Evolutionary conservation across 1,284 basidiomycete species (phyloP).

Genomic region (Trametes versicolor): DNA sequence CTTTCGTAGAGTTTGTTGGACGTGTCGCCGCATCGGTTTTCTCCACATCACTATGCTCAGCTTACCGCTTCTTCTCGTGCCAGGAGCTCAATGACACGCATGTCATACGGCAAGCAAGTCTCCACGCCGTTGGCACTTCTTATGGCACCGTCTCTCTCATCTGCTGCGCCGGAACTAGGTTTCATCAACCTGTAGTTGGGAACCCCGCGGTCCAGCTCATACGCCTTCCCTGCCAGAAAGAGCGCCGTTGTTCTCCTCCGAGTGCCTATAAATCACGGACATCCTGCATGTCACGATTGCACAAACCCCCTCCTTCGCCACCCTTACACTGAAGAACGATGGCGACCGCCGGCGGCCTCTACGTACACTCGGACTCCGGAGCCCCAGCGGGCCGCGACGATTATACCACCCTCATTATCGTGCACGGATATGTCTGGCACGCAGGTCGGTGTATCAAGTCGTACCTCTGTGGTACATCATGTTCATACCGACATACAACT

Average conservation of each 20-base stretch:
- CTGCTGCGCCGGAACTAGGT: not conserved
- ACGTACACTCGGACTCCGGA: constrained; percentile 20
- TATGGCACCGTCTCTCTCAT: not conserved
- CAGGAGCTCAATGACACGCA: not conserved
- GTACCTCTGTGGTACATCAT: not conserved
- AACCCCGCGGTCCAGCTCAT: not conserved
- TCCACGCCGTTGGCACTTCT: not conserved
- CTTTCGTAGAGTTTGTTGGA: too few relatives aligned
- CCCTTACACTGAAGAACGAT: not conserved
- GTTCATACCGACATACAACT: not conserved
- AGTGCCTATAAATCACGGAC: not conserved
- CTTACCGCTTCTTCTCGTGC: too few relatives aligned
- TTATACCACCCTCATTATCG: constrained; percentile 28
- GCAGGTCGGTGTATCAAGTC: constrained; percentile 13
- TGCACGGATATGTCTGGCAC: constrained; percentile 30
- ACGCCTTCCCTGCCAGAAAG: not conserved
- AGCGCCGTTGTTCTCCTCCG: too few relatives aligned
- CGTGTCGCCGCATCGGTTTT: too few relatives aligned
- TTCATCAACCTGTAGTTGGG: constrained; percentile 2
- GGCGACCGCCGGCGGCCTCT: constrained; percentile 10
- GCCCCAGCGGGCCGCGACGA: constrained; percentile 7
- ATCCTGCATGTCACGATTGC: not conserved
- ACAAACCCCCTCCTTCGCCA: not conserved
- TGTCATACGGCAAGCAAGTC: not conserved
- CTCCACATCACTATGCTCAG: too few relatives aligned